Evolutionary conservation across 345 rosid genomes (phyloP), one percentile per base, ranked within the genome.

Genomic region (Eutrema yunnanense): DNA sequence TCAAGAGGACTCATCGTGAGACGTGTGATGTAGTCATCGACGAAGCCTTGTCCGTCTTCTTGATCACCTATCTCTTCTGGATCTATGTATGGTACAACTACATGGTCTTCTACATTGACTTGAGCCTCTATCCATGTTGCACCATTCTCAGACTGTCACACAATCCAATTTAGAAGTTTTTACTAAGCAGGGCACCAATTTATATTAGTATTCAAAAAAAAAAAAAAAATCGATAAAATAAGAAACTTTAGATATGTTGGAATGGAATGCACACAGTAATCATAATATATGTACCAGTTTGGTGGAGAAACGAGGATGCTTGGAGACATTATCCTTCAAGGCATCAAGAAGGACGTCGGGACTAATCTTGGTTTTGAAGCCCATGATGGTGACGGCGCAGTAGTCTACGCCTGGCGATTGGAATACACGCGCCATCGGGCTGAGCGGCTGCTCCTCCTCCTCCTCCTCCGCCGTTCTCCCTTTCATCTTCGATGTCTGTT

Each of bases 241-340:
- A 19, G 4, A 37, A 52, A 10, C 8, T 52, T 11, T 10, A 29
- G 34, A 27, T 11, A 32, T 32, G 19, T 54, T 50, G 13, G 33
- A 2, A 27, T 51, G 3, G 33, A 2, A 27, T 51, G 3, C 33
- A 51, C 50, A 5, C 34, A 5, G 6, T 3, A 32, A 3, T 4
- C 34, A 32, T 32, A 32, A 57, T 9, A 30, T 29, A 62, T 58
- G 37, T 47, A 90, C 96, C 83, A 84, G 82, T 53, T 78, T 87
- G 80, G 86, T 85, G 32, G 88, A 85, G 81, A 92, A 90, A 68
- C 98, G 98, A 80, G 98, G 96, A 73, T 90, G 96, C 26, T 74
- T 85, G 48, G 82, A 73, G 84, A 92, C 76, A 52, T 90, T 87
- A 9, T 81, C 77, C 67, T 67, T 41, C 59, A 90, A 62, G n/a